phyloP scores from a whole-genome alignment of 2,329 filamentous ascomycete genomes.

The Colletotrichum lupini region DNA sequence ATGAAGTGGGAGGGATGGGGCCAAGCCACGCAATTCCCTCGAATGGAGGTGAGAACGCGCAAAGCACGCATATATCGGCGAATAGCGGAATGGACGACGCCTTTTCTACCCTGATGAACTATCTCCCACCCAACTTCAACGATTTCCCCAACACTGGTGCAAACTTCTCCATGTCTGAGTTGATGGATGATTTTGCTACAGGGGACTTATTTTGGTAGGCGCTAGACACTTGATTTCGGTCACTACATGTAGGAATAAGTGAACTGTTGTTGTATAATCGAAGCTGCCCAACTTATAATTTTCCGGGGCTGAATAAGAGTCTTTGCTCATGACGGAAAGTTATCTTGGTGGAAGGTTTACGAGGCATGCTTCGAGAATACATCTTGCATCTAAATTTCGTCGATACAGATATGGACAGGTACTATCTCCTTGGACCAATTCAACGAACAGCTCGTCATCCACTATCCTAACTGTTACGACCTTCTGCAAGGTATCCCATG shows the following conservation, averaged over 20 bases:
- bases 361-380: too few species aligned
- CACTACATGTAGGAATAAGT: background rate
- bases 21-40: background rate
- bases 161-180: slow-evolving; percentile 15
- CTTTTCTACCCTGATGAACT: slow-evolving; percentile 3
- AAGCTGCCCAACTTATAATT: too few species aligned
- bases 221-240: background rate
- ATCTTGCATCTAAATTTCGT: too few species aligned
- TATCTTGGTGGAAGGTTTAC: too few species aligned
- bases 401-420: too few species aligned
- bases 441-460: too few species aligned
- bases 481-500: too few species aligned
- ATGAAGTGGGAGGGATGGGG: background rate
- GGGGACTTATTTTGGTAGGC: slow-evolving; percentile 28
- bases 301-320: background rate
- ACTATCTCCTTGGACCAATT: too few species aligned
- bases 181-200: slow-evolving; percentile 25
- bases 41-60: background rate
- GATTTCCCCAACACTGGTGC: background rate
- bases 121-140: slow-evolving; percentile 23
- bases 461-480: too few species aligned
- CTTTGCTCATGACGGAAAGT: background rate
- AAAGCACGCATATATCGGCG: background rate
- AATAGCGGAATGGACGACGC: background rate
- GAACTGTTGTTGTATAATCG: too few species aligned